Base-by-base conservation (phyloP, 2,329 filamentous ascomycete species). In the Colletotrichum orchidophilum region DNA sequence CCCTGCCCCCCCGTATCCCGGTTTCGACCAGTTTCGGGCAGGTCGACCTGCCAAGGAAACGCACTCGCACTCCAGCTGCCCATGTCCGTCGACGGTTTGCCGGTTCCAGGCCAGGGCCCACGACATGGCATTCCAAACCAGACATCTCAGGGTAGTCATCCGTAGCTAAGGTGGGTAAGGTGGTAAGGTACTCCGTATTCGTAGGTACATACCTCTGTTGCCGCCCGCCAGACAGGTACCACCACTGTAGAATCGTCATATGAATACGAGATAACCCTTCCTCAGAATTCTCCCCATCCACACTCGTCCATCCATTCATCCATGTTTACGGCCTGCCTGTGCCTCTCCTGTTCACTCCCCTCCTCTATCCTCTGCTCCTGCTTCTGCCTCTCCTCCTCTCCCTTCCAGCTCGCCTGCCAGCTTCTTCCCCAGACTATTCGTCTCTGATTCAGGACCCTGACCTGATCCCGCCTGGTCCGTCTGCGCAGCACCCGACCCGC, bases 11-110 rank as follows among this genome's bases (percentile, higher is more conserved):
- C 50, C 50, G 39, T 39, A 68, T 71, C 64, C 64, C 27, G 64
- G 69, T 68, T 68, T 63, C 53, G 64, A 63, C 69, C 64, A 63
- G 58, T 71, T 71, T 69, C 53, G 64, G 64, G 64, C 64, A 71
- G 58, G 69, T 71, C 35, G 52, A 57, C 26, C 27, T 62, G 52
- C 58, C 46, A 66, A 26, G 55, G 55, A 57, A 66, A 61, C 39
- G 18, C 18, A 46, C 18, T 24, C 24, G 33, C 33, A 5, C 26
- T 27, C 50, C 24, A 53, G 24, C 31, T 35, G 21, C 68, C 68
- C 68, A 27, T 61, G 67, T 70, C 67, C 39, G 39, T 46, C 18
- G 39, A 46, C 18, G 18, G 33, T 31, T 66, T 57, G 50, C 50
- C 21, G 52, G 33, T 66, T 66, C 63, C 57, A 58, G 64, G 46